These are phyloP conservation scores for Platanthera zijinensis DNA, from an alignment of 106 monocot genomes.

Conservation along the genomic window DNA sequence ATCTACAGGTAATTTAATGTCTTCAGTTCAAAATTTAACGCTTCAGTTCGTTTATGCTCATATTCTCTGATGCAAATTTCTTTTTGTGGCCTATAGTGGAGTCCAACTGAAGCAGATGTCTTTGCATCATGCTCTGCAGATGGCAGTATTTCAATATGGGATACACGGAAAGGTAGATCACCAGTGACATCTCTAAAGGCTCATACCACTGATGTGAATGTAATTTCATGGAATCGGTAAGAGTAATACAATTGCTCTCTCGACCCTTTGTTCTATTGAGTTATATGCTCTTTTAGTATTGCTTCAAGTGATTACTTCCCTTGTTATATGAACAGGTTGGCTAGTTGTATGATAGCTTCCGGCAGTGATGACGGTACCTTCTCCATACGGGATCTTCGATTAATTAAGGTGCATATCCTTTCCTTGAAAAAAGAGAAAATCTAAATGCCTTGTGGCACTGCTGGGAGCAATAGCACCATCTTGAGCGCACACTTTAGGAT, in stretches of 20 bases:
- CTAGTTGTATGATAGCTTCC: slow-evolving; percentile 95
- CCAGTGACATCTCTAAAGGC: slow-evolving; percentile 81
- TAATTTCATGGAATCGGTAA: slow-evolving; percentile 96
- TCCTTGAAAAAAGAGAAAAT: not conserved
- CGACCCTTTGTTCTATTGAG: not conserved
- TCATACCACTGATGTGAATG: slow-evolving; percentile 83
- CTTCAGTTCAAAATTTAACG: not conserved
- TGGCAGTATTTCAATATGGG: slow-evolving; percentile 81
- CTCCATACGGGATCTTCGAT: slow-evolving; percentile 89
- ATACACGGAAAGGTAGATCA: slow-evolving; percentile 62
- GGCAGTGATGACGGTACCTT: slow-evolving; percentile 92
- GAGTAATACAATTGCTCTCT: slow-evolving; percentile 2
- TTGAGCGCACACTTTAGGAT: too few relatives aligned
- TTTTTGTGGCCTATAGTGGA: slow-evolving; percentile 48
- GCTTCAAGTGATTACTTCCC: not conserved
- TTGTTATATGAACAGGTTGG: slow-evolving; percentile 39
- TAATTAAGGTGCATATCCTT: slow-evolving; percentile 48
- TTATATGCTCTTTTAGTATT: not conserved
- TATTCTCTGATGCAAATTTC: not conserved
- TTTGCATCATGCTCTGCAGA: slow-evolving; percentile 98
- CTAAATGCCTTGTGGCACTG: not conserved
- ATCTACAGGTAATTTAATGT: slow-evolving; percentile 46
- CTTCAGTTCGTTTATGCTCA: not conserved
- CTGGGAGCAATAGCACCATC: not conserved
- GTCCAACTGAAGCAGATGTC: slow-evolving; percentile 91